A percentile compares a stretch with the other conserved stretches of the same genome.
phyloP scores from a whole-genome alignment of 2,329 filamentous ascomycete species.

The Clarireedia homoeocarpa region DNA sequence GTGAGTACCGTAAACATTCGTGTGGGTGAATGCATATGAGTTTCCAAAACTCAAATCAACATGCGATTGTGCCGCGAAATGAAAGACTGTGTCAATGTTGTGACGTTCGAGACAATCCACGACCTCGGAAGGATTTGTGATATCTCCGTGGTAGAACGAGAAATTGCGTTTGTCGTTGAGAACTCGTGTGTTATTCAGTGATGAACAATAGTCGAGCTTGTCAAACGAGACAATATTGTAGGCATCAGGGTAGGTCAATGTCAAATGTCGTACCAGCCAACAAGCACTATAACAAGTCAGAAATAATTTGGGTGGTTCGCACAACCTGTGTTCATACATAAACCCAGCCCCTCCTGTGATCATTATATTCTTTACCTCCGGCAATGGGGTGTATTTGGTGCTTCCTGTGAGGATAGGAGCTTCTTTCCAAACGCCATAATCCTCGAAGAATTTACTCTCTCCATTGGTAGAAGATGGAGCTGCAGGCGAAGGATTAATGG shows the following conservation, averaged over 20 bases:
- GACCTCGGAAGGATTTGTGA: constrained; percentile 64
- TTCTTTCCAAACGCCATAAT: constrained; percentile 61
- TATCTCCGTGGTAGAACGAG: constrained; percentile 70
- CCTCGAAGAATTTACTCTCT: constrained; percentile 40
- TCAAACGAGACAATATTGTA: constrained; percentile 81
- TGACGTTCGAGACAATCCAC: constrained; percentile 62
- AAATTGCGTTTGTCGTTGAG: constrained; percentile 65
- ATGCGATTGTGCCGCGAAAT: constrained; percentile 81
- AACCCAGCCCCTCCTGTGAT: constrained; percentile 79
- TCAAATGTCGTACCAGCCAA: constrained; percentile 75
- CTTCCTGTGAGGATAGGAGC: constrained; percentile 63
- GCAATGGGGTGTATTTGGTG: constrained; percentile 61
- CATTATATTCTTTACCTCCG: constrained; percentile 71
- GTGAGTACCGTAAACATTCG: constrained; percentile 79
- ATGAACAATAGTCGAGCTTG: constrained; percentile 77
- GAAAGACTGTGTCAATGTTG: constrained; percentile 71
- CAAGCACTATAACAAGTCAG: constrained; percentile 51
- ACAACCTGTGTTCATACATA: constrained; percentile 50
- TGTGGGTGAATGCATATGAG: constrained; percentile 72
- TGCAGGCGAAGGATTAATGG: constrained; percentile 2
- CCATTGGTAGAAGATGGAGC: constrained; percentile 12
- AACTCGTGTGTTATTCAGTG: constrained; percentile 68
- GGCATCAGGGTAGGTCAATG: constrained; percentile 60
- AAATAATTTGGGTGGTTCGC: constrained; percentile 5
- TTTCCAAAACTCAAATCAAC: constrained; percentile 79